phyloP scores from a whole-genome alignment of 108 stramenopile genomes.

The Conticribra guillardii region DNA sequence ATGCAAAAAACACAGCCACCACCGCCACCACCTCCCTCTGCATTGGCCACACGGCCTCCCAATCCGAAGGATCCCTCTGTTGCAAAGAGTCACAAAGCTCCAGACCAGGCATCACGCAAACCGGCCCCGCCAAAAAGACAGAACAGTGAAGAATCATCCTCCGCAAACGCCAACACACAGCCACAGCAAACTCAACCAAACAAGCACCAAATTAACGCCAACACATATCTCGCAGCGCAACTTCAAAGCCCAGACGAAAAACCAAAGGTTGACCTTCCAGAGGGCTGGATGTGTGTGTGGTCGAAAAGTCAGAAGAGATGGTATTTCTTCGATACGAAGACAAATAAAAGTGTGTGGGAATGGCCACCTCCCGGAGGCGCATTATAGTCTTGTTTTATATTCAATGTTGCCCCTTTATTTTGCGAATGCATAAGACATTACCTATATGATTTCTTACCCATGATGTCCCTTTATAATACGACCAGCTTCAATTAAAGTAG shows the following conservation, averaged over 20 bases:
- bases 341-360: conserved; percentile 78
- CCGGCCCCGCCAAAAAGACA: conserved; percentile 8
- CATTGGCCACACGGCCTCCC: no score
- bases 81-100: conserved; percentile 10
- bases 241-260: conserved; percentile 64
- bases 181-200: conserved; percentile 4
- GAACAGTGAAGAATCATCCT: conserved; percentile 5
- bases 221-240: conserved; percentile 25
- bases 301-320: conserved; percentile 80
- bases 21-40: conserved; percentile 16
- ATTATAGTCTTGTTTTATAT: not conserved
- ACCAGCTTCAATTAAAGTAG: no score
- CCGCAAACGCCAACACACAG: conserved; percentile 15
- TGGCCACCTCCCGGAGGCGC: conserved; percentile 8
- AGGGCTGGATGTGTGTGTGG: conserved; percentile 82
- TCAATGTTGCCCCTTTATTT: not conserved
- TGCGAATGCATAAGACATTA: no score
- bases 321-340: conserved; percentile 81
- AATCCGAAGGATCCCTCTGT: no score
- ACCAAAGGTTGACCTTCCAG: conserved; percentile 69
- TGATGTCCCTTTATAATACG: no score
- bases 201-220: conserved; percentile 11
- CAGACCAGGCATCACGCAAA: not conserved
- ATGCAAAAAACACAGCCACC: conserved; percentile 21
- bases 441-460: not conserved